These are phyloP conservation scores for Boletus rubropictus DNA, from an alignment of 768 basidiomycete genomes.

Conservation along the genomic window DNA sequence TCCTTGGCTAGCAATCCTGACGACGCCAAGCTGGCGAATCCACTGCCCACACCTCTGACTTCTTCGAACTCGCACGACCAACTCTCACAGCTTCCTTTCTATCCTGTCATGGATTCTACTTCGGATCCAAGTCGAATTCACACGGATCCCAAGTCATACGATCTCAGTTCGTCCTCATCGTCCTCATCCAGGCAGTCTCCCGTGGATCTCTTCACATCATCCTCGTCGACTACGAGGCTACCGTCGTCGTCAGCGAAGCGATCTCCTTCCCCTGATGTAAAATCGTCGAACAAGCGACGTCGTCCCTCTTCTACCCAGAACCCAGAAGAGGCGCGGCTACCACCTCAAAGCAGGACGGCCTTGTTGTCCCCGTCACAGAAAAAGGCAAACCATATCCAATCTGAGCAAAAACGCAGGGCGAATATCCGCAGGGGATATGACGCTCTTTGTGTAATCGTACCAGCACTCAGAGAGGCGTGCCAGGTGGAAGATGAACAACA, in stretches of 20 bases:
- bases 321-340: constrained; percentile 10
- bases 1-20: constrained; percentile 6
- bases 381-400: constrained; percentile 90
- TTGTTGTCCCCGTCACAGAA: constrained; percentile 81
- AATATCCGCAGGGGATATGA: constrained; percentile 90
- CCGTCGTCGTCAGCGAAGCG: constrained; percentile 21
- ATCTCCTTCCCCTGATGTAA: constrained; percentile 22
- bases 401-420: constrained; percentile 89
- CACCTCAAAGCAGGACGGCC: constrained; percentile 13
- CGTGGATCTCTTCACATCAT: constrained; percentile 14
- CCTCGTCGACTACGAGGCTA: constrained; percentile 10
- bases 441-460: constrained; percentile 77
- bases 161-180: constrained; percentile 23
- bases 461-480: constrained; percentile 76
- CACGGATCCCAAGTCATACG: constrained; percentile 8
- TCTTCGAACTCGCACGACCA: constrained; percentile 11
- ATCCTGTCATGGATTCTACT: constrained; percentile 11
- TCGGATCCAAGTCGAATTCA: constrained; percentile 9
- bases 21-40: constrained; percentile 1
- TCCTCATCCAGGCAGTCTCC: constrained; percentile 27
- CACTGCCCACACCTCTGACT: constrained; percentile 2
- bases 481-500: constrained; percentile 61
- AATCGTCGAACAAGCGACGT: constrained; percentile 31
- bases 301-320: constrained; percentile 19
- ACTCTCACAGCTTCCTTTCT: constrained; percentile 12